Base-by-base conservation (phyloP, 257 asterid genomes). In the Nicotiana tabacum region DNA sequence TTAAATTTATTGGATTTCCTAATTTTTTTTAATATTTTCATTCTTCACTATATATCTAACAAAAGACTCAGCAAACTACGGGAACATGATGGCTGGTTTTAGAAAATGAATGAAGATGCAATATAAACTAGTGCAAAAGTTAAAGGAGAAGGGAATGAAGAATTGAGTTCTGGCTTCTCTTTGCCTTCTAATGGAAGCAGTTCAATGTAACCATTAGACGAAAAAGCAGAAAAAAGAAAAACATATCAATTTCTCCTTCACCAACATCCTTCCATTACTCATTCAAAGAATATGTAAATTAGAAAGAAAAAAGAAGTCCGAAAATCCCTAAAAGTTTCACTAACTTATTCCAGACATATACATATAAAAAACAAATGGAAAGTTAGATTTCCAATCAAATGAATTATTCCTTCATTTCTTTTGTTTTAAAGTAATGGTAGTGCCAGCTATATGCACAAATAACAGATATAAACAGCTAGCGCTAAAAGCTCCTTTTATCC, bases 331-430 rank as follows among this genome's bases (percentile, higher is more conserved):
- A 87, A 46, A 76, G 80, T 80, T 90, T 93, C 97, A 92, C 97
- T 91, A 90, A 88, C 91, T 90, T 90, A 91, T 92, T 92, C 91
- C 90, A 81, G 83, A 89, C 92, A 89, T 16, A 43, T 43, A 39
- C 3, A 6, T 7, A 43, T 39, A 21, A 91, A 90, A 86, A 89
- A 90, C 90, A 92, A 92, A 87, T 88, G 76, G 82, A 88, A 91
- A 91, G 92, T 85, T 90, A 91, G 86, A 89, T 88, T 90, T 86
- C 88, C 90, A 89, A 89, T 91, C 95, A 90, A 89, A 86, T 88
- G 64, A 61, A 88, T 90, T 90, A 87, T 87, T 90, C 90, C 89
- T 84, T 83, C 89, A 81, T 86, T 86, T 77, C 83, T 84, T 86
- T 88, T 81, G 76, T 83, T 81, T 69, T 77, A 81, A 88, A 84